These are phyloP conservation scores for Gelatoporia subvermispora DNA, from an alignment of 768 basidiomycete genomes.

Conservation along the genomic window DNA sequence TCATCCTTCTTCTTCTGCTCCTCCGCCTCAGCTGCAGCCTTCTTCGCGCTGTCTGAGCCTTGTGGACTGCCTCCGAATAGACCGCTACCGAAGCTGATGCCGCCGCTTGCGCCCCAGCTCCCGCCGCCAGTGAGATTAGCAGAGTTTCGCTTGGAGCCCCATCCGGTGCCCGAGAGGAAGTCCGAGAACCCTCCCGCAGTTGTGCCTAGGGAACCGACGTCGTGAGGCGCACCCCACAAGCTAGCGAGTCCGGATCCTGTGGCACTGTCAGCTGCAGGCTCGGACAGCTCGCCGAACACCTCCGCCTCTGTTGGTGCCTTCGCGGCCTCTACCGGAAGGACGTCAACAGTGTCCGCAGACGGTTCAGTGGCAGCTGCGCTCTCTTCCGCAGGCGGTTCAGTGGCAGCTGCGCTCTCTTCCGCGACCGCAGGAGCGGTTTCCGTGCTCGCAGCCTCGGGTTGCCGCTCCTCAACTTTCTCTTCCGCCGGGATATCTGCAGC, in stretches of 20 bases:
- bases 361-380: neutral
- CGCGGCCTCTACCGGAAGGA: neutral
- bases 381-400: neutral
- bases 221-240: neutral
- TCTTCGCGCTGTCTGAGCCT: neutral
- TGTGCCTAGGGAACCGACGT: constrained; percentile 9
- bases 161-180: constrained; percentile 10
- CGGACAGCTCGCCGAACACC: neutral
- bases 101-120: constrained; percentile 4
- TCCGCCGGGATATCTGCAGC: constrained; percentile 1
- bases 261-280: neutral
- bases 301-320: neutral
- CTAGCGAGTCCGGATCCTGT: neutral
- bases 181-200: constrained; percentile 12
- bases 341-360: too few relatives aligned
- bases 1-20: constrained; percentile 7
- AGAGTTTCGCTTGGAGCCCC: constrained; percentile 3
- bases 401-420: neutral
- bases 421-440: neutral
- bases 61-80: neutral
- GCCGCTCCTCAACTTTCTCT: neutral
- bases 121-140: neutral
- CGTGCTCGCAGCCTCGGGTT: neutral
- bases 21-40: constrained; percentile 1
- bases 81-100: constrained; percentile 10